These are phyloP conservation scores for Cytidiella melzeri DNA, from an alignment of 768 basidiomycete genomes.

Conservation along the genomic window DNA sequence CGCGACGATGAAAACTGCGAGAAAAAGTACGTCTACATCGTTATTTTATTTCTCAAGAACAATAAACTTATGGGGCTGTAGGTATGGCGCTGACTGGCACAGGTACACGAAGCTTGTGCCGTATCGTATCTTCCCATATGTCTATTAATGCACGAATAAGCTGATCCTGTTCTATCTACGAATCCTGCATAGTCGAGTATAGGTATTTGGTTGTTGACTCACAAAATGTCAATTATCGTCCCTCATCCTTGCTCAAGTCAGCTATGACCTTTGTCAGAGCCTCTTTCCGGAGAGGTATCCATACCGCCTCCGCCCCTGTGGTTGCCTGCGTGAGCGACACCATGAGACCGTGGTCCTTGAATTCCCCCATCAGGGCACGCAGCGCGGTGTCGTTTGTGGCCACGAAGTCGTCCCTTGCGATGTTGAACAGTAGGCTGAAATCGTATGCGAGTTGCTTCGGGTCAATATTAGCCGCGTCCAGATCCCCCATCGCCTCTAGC, in stretches of 20 bases:
- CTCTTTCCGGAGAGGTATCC: slow-evolving; percentile 85
- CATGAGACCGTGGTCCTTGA: slow-evolving; percentile 87
- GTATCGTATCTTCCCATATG: slow-evolving; percentile 79
- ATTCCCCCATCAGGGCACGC: slow-evolving; percentile 79
- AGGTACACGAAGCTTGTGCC: slow-evolving; percentile 84
- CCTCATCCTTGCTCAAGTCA: slow-evolving; percentile 16
- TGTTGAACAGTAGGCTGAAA: slow-evolving; percentile 64
- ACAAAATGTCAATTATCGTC: slow-evolving; percentile 1
- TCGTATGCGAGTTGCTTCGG: slow-evolving; percentile 44
- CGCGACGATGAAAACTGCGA: slow-evolving; percentile 91
- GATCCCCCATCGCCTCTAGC: slow-evolving; percentile 49
- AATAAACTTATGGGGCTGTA: slow-evolving; percentile 21
- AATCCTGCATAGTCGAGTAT: too few relatives aligned
- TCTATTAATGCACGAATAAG: slow-evolving; percentile 51
- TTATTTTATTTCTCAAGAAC: slow-evolving; percentile 1
- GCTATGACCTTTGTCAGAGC: slow-evolving; percentile 21
- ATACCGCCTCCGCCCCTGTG: slow-evolving; percentile 55
- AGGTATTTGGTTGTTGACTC: neutral
- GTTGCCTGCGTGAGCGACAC: slow-evolving; percentile 41
- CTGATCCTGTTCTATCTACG: too few relatives aligned
- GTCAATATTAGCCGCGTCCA: slow-evolving; percentile 21
- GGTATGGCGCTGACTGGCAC: slow-evolving; percentile 93
- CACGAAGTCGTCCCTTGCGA: slow-evolving; percentile 78
- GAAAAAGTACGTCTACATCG: slow-evolving; percentile 56
- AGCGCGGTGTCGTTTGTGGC: slow-evolving; percentile 85